These are phyloP conservation scores for Metschnikowia hibisci DNA, from an alignment of 805 yeast genomes.

Conservation along the genomic window DNA sequence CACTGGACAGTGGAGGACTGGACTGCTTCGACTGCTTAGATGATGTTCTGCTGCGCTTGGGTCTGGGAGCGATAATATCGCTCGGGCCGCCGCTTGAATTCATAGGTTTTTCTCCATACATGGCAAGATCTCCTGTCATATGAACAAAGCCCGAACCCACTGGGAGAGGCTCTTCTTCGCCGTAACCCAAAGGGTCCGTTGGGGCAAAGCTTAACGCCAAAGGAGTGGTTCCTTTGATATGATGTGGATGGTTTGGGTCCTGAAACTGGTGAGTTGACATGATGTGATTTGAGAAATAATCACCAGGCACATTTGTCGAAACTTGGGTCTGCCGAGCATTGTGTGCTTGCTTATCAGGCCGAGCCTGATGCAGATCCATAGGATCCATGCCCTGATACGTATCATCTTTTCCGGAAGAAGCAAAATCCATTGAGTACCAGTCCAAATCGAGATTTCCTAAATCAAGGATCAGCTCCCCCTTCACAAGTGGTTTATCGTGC, in stretches of 20 bases:
- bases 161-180: background rate
- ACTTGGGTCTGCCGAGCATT: conserved; percentile 15
- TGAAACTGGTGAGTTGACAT: conserved; percentile 26
- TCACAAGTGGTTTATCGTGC: conserved; percentile 14
- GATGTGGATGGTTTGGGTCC: conserved; percentile 38
- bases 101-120: background rate
- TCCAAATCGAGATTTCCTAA: conserved; percentile 28
- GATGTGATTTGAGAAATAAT: conserved; percentile 19
- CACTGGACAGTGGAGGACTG: conserved; percentile 3
- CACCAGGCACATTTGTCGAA: conserved; percentile 4
- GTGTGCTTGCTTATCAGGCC: conserved; percentile 3
- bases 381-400: background rate
- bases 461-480: conserved; percentile 19
- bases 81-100: background rate
- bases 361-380: background rate
- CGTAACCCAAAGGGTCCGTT: conserved; percentile 3
- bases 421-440: conserved; percentile 16
- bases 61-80: background rate
- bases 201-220: conserved; percentile 29
- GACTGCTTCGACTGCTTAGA: conserved; percentile 5
- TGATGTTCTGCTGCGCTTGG: background rate
- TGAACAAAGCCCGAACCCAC: conserved; percentile 13
- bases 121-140: conserved; percentile 10
- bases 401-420: background rate
- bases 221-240: conserved; percentile 40